Percentiles rank a stretch among this genome's conserved stretches.
Evolutionary conservation across 31 red algal genomes (phyloP).

Genomic region (Asparagopsis taxiformis): DNA sequence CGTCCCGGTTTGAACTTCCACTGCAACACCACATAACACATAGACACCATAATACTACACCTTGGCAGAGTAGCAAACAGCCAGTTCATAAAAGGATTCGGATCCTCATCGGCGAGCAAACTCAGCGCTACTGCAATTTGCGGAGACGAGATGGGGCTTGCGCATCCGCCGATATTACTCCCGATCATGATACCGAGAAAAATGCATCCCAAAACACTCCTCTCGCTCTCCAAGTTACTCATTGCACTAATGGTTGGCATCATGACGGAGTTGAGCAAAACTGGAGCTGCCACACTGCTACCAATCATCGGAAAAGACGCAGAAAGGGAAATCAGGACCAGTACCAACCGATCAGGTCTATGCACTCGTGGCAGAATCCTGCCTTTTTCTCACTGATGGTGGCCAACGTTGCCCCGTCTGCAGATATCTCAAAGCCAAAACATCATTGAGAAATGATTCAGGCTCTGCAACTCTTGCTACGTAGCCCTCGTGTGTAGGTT

Average conservation of each 20-base stretch:
- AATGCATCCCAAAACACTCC: slow-evolving; percentile 78
- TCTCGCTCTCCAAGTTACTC: slow-evolving; percentile 28
- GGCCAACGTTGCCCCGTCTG: too few relatives aligned
- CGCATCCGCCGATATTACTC: slow-evolving; percentile 94
- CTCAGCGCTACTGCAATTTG: slow-evolving; percentile 92
- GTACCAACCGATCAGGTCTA: slow-evolving; percentile 59
- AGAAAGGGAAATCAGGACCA: slow-evolving; percentile 73
- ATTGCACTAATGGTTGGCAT: slow-evolving; percentile 78
- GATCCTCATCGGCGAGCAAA: slow-evolving; percentile 42
- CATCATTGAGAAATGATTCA: too few relatives aligned
- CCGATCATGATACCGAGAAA: slow-evolving; percentile 85
- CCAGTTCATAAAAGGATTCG: slow-evolving; percentile 90
- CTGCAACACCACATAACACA: slow-evolving; percentile 54
- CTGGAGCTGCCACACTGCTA: slow-evolving; percentile 94
- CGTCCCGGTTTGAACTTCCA: slow-evolving; percentile 51
- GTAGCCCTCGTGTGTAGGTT: too few relatives aligned
- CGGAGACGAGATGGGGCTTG: slow-evolving; percentile 93
- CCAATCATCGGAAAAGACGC: slow-evolving; percentile 85
- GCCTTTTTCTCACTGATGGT: too few relatives aligned
- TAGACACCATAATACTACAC: slow-evolving; percentile 49
- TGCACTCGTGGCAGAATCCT: slow-evolving; percentile 52
- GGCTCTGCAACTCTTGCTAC: too few relatives aligned
- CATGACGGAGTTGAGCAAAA: slow-evolving; percentile 86
- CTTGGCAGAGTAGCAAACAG: slow-evolving; percentile 65
- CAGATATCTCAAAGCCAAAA: too few relatives aligned